These are phyloP conservation scores for Mortierella sp. DNA, from an alignment of 371 early-diverging fungal genomes.

Conservation along the genomic window DNA sequence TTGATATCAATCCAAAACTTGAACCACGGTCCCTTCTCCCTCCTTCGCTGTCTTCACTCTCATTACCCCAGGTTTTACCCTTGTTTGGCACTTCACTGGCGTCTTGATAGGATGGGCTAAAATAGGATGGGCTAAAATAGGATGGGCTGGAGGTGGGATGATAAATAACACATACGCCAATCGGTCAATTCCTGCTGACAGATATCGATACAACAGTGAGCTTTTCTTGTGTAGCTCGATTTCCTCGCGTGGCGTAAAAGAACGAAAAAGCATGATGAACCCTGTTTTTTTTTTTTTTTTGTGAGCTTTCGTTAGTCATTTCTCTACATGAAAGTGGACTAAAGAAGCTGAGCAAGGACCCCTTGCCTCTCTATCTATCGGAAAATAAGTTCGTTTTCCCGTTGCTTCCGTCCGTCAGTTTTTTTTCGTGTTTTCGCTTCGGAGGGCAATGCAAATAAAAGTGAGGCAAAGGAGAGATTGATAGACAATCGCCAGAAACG, in stretches of 20 bases:
- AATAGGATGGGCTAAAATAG: background rate
- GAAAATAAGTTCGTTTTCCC: slow-evolving; percentile 3
- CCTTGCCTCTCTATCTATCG: slow-evolving; percentile 1
- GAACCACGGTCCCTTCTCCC: background rate
- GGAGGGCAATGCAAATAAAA: background rate
- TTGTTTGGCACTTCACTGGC: too few species aligned
- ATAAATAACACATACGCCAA: background rate
- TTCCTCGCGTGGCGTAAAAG: slow-evolving; percentile 6
- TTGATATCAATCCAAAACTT: background rate
- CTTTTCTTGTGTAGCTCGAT: background rate
- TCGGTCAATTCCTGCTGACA: background rate
- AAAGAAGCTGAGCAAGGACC: background rate
- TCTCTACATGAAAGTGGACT: background rate
- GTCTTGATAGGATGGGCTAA: background rate
- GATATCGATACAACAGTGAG: background rate
- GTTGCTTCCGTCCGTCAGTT: background rate
- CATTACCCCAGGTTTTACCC: background rate
- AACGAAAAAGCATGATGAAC: background rate
- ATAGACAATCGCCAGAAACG: slow-evolving; percentile 2
- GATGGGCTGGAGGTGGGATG: background rate
- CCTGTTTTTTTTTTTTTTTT: background rate
- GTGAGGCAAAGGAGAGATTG: background rate
- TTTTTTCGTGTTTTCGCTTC: too few species aligned
- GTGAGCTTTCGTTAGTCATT: background rate
- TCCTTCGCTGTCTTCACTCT: background rate